Base-by-base conservation (phyloP, 2,329 filamentous ascomycete species). In the Xylaria sp. region DNA sequence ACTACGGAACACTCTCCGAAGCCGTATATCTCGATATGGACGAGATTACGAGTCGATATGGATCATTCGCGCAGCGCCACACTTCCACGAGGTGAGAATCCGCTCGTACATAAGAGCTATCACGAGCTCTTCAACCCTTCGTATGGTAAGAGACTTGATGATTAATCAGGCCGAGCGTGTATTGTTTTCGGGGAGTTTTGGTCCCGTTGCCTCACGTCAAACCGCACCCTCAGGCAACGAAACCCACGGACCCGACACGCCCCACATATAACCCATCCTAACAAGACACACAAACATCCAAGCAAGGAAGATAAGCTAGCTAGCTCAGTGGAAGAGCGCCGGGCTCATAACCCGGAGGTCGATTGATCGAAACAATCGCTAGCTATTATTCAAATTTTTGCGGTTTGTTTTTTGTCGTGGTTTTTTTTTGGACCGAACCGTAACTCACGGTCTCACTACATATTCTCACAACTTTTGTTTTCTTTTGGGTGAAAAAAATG, bases 341-440 rank as follows among this genome's bases (percentile, higher is more conserved):
- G 69, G 69, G 69, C 69, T 71, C 69, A 71, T 71, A 71, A 71
- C 69, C 69, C 69, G 69, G 69, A 71, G 69, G 69, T 70, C 69
- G 65, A 69, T 66, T 66, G 69, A 71, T 71, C 69, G 69, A 71
- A 71, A 71, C 69, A 71, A 67, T 68, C 69, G 69, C 69, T 71
- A 70, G 58, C 55, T 16, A 16, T 16, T 16, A 16, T 16, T 16
- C 16, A 16, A 16, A 16, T 16, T 48, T 48, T 18, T 7, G 11
- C 7, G 5, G 1, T n/a, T 4, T 34, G 23, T n/a, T 3, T 51
- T 16, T 16, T 16, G 16, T 16, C 16, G 16, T 16, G 16, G 11
- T 37, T 51, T 50, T 50, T 19, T 16, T 16, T 16, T 16, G 16
- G 16, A 16, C 16, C 16, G 16, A 16, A 16, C 16, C 16, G 16